Percentiles rank a stretch among this genome's conserved stretches.
These are phyloP conservation scores for Nelumbo lutea DNA, from an alignment of 164 flowering plant species.

Conservation along the genomic window DNA sequence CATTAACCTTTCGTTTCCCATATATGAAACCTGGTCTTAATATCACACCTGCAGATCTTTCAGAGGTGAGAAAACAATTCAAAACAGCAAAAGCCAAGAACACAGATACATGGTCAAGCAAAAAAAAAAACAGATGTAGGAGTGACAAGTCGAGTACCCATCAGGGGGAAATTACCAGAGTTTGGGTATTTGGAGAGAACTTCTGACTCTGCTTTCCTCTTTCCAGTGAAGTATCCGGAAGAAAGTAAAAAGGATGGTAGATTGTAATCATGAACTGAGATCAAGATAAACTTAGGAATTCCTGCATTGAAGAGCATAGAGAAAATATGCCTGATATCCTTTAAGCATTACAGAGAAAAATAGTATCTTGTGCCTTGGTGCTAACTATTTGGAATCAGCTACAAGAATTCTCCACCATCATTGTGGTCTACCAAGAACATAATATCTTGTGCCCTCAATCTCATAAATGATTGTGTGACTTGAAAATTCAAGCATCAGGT, in stretches of 20 bases:
- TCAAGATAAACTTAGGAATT: slow-evolving; percentile 82
- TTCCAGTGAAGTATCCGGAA: slow-evolving; percentile 88
- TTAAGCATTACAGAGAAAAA: neutral
- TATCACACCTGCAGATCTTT: slow-evolving; percentile 60
- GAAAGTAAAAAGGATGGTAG: slow-evolving; percentile 75
- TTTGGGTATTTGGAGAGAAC: slow-evolving; percentile 79
- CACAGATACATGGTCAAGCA: neutral
- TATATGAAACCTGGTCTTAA: slow-evolving; percentile 92
- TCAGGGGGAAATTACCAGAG: slow-evolving; percentile 48
- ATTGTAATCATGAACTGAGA: slow-evolving; percentile 96
- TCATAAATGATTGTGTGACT: too few relatives aligned
- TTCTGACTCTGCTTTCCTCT: slow-evolving; percentile 92
- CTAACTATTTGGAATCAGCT: too few relatives aligned
- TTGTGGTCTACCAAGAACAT: too few relatives aligned
- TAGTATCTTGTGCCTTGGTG: neutral
- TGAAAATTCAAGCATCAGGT: too few relatives aligned
- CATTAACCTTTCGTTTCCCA: slow-evolving; percentile 78
- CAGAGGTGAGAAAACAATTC: neutral
- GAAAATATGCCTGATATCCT: neutral
- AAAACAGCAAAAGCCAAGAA: neutral
- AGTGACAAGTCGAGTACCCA: neutral
- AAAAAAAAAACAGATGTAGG: neutral
- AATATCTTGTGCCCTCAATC: too few relatives aligned
- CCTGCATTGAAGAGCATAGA: slow-evolving; percentile 40
- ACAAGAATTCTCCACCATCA: too few relatives aligned